Percentiles rank a stretch among this genome's conserved stretches.
Conservation (phyloP, 1,139 yeast genomes). For the Arxiozyma heterogenica region DNA sequence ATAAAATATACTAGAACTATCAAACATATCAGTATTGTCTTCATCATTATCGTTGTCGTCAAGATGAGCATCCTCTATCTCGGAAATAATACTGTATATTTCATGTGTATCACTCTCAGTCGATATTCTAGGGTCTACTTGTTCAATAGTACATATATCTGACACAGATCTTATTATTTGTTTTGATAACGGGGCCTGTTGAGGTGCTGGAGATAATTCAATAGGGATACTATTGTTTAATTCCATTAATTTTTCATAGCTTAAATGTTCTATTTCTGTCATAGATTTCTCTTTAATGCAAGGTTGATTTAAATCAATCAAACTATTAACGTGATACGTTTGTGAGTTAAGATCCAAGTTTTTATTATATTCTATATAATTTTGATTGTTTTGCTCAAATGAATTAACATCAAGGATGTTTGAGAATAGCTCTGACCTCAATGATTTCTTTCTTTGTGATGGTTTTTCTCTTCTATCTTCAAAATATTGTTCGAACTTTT, state of each 20-base stretch:
- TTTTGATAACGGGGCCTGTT: constrained; percentile 7
- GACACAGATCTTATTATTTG: constrained; percentile 12
- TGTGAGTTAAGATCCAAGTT: neutral
- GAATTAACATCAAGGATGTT: neutral
- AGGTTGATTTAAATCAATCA: neutral
- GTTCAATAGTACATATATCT: constrained; percentile 12
- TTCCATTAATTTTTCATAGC: constrained; percentile 20
- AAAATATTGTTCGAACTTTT: constrained; percentile 9
- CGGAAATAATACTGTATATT: constrained; percentile 19
- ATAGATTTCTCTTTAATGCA: neutral
- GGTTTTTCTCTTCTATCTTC: neutral
- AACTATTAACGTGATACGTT: neutral
- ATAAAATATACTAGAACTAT: constrained; percentile 3
- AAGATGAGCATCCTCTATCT: neutral
- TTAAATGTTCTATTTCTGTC: constrained; percentile 14
- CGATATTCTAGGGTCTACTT: constrained; percentile 7
- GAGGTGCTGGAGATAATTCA: constrained; percentile 13
- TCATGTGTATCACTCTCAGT: constrained; percentile 10
- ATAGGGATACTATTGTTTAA: constrained; percentile 20
- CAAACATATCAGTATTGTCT: constrained; percentile 2
- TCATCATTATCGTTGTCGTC: constrained; percentile 2
- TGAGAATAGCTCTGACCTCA: neutral
- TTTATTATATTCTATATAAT: neutral
- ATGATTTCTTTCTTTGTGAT: neutral
- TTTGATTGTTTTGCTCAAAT: neutral